Base-by-base conservation (phyloP, 164 flowering plant species). In the Warburgia ugandensis region DNA sequence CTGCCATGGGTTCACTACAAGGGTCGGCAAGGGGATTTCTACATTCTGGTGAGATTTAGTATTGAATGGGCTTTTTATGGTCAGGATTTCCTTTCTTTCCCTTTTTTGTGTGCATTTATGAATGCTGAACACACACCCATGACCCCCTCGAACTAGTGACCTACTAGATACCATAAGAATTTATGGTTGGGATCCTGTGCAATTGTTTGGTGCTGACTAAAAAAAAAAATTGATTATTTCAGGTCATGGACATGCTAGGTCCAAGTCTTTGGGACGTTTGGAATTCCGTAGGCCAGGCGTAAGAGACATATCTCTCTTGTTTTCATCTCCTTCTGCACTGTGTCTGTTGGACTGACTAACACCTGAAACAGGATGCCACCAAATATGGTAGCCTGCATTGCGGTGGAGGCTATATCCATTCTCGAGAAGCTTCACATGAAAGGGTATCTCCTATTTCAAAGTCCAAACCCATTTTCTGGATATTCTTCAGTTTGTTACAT, bases 221-320 rank as follows among this genome's bases (percentile, higher is more conserved):
- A 37, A 33, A 6, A 27, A 21, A 42, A 21, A 46, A 25, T 32
- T 52, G 21, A 16, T 38, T 56, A 5, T 58, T 64, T 68, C 79
- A 89, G 97, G 87, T 85, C 44, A 85, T 89, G 97, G 97, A 89
- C 64, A 83, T 85, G 61, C 87, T 89, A 40, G 97, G 97, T 7
- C 95, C 95, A 5, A 89, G 92, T 68, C 78, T 89, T 17, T 89
- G 97, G 95, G 97, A 85, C 73, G 84, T 85, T 29, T 85, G 97
- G 97, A 85, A 89, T 53, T 63, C 80, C 20, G 55, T 72, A 27
- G 84, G 89, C 37, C 91, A 88, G 54, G 73, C 89, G 97, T 88
- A 79, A 78, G 83, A 37, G 36, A 30, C 47, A 1, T 0, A 17
- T 37, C 58, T 23, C 27, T 50, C 27, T 44, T 48, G 45, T 20